Percentiles rank a stretch among this genome's conserved stretches.
Conservation (phyloP, 2,329 filamentous ascomycete species). For the Mycogone perniciosa region DNA sequence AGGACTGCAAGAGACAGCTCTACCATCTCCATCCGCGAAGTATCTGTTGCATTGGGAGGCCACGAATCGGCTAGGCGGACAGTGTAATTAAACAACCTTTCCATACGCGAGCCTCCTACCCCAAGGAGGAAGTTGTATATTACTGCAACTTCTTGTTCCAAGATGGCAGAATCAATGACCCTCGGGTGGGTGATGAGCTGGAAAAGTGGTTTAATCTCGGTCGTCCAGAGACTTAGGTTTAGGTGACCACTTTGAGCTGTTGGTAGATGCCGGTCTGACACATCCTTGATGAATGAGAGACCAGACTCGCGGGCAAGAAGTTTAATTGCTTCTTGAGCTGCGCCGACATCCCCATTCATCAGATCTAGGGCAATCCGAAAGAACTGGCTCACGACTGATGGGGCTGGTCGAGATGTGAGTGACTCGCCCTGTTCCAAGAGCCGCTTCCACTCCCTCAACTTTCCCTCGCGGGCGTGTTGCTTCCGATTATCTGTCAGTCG, state of each 20-base stretch:
- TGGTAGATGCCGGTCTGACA: constrained; percentile 20
- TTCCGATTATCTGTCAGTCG: neutral
- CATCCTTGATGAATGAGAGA: constrained; percentile 20
- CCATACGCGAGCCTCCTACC: constrained; percentile 26
- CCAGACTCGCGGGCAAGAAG: constrained; percentile 21
- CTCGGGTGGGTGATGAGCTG: constrained; percentile 27
- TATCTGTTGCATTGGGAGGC: constrained; percentile 8
- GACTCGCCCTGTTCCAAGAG: constrained; percentile 5
- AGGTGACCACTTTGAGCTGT: neutral
- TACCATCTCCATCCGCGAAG: constrained; percentile 16
- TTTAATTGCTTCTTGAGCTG: constrained; percentile 14
- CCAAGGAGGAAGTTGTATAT: constrained; percentile 31
- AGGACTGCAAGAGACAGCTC: constrained; percentile 26
- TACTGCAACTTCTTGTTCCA: constrained; percentile 31
- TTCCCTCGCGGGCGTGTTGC: constrained; percentile 7
- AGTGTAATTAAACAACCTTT: constrained; percentile 26
- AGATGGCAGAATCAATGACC: constrained; percentile 29
- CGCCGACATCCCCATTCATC: constrained; percentile 14
- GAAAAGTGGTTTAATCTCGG: constrained; percentile 27
- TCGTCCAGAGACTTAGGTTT: constrained; percentile 18
- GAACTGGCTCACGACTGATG: constrained; percentile 5
- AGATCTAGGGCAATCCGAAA: constrained; percentile 15
- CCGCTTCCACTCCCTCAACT: constrained; percentile 15
- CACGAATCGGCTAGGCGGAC: constrained; percentile 15
- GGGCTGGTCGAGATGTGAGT: neutral